A percentile compares a stretch with the other conserved stretches of the same genome.
These are phyloP conservation scores for Huntiella moniliformis DNA, from an alignment of 2,329 filamentous ascomycete species.

Conservation along the genomic window DNA sequence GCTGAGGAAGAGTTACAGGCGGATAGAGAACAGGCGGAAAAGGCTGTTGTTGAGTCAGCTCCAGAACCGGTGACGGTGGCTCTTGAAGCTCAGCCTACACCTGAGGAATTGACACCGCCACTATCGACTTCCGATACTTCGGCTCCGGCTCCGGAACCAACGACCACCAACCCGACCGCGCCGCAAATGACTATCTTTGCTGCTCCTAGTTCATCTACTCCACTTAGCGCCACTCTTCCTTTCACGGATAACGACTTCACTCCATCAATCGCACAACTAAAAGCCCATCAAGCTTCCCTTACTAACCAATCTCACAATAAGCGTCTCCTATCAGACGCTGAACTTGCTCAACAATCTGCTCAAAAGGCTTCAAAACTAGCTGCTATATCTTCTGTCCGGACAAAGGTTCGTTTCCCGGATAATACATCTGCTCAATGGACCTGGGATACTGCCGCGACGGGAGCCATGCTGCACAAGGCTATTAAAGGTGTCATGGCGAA, in stretches of 20 bases:
- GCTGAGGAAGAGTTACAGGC: constrained; percentile 15
- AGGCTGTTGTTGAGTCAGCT: not conserved
- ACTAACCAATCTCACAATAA: constrained; percentile 46
- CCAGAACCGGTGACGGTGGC: constrained; percentile 2
- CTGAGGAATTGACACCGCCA: no score
- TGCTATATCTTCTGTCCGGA: constrained; percentile 45
- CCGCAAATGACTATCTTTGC: constrained; percentile 53
- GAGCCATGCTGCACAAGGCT: constrained; percentile 52
- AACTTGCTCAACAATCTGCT: constrained; percentile 51
- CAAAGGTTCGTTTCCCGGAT: constrained; percentile 79
- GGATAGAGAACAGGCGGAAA: constrained; percentile 7
- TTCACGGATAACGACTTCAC: constrained; percentile 59
- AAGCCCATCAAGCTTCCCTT: constrained; percentile 52
- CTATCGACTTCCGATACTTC: not conserved
- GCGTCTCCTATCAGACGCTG: constrained; percentile 64
- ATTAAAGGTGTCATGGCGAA: constrained; percentile 53
- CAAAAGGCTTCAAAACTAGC: constrained; percentile 47
- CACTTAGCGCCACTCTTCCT: constrained; percentile 48
- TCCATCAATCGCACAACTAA: constrained; percentile 57
- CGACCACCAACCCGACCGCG: constrained; percentile 18
- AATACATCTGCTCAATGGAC: constrained; percentile 57
- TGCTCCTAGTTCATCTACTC: constrained; percentile 55
- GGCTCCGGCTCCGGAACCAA: not conserved
- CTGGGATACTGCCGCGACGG: constrained; percentile 51
- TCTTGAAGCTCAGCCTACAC: not conserved